Conservation (phyloP, 768 basidiomycete genomes). For the Mycena capillaripes region DNA sequence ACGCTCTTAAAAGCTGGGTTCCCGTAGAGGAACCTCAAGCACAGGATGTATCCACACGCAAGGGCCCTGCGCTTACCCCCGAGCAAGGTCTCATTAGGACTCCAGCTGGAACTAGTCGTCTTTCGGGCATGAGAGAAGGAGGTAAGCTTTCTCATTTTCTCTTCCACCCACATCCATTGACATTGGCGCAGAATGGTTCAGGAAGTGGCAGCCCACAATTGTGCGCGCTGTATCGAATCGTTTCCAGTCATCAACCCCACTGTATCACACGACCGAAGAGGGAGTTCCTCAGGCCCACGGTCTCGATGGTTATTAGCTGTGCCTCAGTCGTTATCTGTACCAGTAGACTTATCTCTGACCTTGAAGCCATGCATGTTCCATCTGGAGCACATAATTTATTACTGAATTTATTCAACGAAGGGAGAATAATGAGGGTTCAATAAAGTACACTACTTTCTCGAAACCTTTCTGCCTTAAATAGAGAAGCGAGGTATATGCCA, state of each 20-base stretch:
- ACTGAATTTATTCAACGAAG: background rate
- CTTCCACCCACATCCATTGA: background rate
- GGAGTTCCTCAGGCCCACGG: conserved; percentile 23
- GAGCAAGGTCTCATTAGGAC: conserved; percentile 44
- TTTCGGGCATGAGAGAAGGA: conserved; percentile 76
- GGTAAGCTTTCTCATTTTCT: conserved; percentile 20
- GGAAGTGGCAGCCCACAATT: conserved; percentile 81
- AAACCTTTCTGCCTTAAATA: conserved; percentile 24
- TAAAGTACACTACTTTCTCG: conserved; percentile 40
- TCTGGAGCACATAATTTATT: conserved; percentile 21
- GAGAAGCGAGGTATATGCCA: conserved; percentile 33
- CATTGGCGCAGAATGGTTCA: conserved; percentile 71
- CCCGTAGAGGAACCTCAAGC: conserved; percentile 35
- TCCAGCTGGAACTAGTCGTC: conserved; percentile 51
- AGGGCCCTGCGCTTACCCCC: conserved; percentile 34
- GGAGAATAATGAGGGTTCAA: conserved; percentile 36
- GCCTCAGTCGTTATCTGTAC: too few relatives aligned
- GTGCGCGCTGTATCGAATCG: conserved; percentile 66
- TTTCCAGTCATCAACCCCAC: conserved; percentile 56
- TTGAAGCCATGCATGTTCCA: background rate
- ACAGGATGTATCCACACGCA: conserved; percentile 38
- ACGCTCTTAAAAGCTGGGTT: conserved; percentile 73
- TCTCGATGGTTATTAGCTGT: conserved; percentile 48
- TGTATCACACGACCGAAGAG: conserved; percentile 40
- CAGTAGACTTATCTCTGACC: background rate